A percentile compares a stretch with the other conserved stretches of the same genome.
Conservation (phyloP, 2,329 filamentous ascomycete genomes). For the Coleophoma eucalyptorum region DNA sequence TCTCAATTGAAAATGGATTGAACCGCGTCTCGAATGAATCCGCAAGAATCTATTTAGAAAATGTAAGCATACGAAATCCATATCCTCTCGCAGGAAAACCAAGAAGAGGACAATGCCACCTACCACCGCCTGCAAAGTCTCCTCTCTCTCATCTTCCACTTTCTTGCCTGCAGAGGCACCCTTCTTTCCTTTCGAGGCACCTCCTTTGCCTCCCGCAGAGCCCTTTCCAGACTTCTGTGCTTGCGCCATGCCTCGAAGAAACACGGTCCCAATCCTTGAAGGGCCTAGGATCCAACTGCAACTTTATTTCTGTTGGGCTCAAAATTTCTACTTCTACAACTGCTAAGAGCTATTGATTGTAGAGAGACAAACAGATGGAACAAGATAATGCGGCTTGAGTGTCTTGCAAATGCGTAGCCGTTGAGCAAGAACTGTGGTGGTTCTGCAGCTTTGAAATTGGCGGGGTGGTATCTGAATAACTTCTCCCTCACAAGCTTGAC, state of each 20-base stretch:
- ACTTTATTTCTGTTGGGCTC: too few species aligned
- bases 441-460: too few species aligned
- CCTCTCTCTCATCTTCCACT: constrained; percentile 29
- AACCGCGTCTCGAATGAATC: constrained; percentile 95
- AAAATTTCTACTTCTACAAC: too few species aligned
- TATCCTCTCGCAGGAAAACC: background rate
- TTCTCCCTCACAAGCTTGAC: too few species aligned
- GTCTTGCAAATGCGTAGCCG: too few species aligned
- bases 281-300: too few species aligned
- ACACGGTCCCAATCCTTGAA: too few species aligned
- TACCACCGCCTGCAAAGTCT: constrained; percentile 31
- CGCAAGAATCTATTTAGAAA: constrained; percentile 65
- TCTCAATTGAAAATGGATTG: constrained; percentile 82
- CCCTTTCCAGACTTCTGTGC: constrained; percentile 19
- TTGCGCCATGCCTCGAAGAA: constrained; percentile 12
- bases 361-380: too few species aligned
- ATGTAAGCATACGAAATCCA: constrained; percentile 3
- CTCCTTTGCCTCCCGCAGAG: constrained; percentile 16
- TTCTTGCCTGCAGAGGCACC: constrained; percentile 18
- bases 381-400: too few species aligned
- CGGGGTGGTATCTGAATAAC: too few species aligned
- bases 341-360: too few species aligned
- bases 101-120: constrained; percentile 1
- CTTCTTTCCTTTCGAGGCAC: constrained; percentile 22
- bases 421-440: too few species aligned